A percentile compares a stretch with the other conserved stretches of the same genome.
Conservation (phyloP, 139 green algal species). For the Closterium sp. region DNA sequence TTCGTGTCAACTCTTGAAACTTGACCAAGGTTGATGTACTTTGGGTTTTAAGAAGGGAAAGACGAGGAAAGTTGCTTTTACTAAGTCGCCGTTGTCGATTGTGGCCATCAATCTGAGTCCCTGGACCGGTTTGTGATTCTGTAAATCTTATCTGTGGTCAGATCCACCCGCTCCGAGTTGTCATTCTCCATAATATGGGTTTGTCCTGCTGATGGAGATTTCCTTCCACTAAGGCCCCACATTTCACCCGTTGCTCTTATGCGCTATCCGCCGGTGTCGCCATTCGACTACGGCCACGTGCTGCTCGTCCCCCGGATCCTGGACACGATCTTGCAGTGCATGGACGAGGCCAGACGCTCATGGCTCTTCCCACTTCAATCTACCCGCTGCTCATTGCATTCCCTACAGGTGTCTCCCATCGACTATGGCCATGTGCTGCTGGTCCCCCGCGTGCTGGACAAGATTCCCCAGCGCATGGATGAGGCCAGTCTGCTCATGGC, state of each 20-base stretch:
- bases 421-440: constrained; percentile 65
- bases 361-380: no score
- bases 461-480: constrained; percentile 72
- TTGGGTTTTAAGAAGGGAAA: no score
- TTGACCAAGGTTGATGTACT: background rate
- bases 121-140: no score
- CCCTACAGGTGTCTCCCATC: no score
- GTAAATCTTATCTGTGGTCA: no score
- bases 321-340: constrained; percentile 70
- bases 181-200: no score
- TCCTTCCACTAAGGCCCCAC: no score
- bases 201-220: background rate
- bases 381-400: no score
- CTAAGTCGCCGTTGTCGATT: background rate
- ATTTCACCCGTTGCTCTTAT: background rate
- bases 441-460: constrained; percentile 78
- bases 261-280: constrained; percentile 52
- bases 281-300: constrained; percentile 98
- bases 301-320: constrained; percentile 90
- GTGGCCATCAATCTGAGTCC: no score
- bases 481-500: constrained; percentile 69
- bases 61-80: no score
- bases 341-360: constrained; percentile 40
- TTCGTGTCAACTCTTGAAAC: background rate
- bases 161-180: no score